Evolutionary conservation across 2,329 filamentous ascomycete genomes (phyloP).

Genomic region (Juglanconis juglandina): DNA sequence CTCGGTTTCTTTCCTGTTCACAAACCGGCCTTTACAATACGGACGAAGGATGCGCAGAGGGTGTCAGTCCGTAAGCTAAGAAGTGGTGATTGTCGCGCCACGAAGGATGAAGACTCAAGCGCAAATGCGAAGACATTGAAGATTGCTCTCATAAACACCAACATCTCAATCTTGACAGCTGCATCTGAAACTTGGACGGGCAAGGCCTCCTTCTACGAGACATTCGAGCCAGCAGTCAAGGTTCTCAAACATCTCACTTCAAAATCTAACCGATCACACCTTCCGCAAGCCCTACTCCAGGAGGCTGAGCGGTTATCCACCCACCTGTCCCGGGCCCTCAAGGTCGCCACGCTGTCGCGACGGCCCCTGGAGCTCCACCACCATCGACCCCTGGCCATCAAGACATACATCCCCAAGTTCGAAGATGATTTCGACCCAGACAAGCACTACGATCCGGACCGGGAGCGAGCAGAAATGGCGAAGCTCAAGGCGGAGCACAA

Average conservation of each 20-base stretch:
- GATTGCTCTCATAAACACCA: constrained; percentile 58
- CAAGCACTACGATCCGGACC: constrained; percentile 96
- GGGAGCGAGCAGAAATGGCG: constrained; percentile 78
- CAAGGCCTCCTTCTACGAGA: constrained; percentile 73
- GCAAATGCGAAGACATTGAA: constrained; percentile 41
- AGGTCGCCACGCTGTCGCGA: constrained; percentile 62
- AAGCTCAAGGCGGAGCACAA: constrained; percentile 90
- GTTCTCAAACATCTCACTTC: constrained; percentile 61
- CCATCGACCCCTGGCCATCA: constrained; percentile 84
- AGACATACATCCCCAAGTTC: constrained; percentile 86
- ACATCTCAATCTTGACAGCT: constrained; percentile 61
- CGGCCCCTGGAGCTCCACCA: constrained; percentile 84
- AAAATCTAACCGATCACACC: constrained; percentile 46
- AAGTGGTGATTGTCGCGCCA: constrained; percentile 53
- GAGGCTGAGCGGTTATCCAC: constrained; percentile 39
- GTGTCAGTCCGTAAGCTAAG: constrained; percentile 48
- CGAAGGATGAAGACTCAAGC: constrained; percentile 26
- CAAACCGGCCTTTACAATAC: constrained; percentile 47
- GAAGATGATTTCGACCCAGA: constrained; percentile 92
- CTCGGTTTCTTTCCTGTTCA: constrained; percentile 61
- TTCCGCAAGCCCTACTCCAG: constrained; percentile 42
- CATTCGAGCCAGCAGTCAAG: constrained; percentile 63
- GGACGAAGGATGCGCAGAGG: constrained; percentile 44
- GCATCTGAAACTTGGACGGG: constrained; percentile 71
- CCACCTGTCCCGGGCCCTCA: constrained; percentile 53